These are phyloP conservation scores for Plectranthus barbatus DNA, from an alignment of 257 asterid species.

Conservation along the genomic window DNA sequence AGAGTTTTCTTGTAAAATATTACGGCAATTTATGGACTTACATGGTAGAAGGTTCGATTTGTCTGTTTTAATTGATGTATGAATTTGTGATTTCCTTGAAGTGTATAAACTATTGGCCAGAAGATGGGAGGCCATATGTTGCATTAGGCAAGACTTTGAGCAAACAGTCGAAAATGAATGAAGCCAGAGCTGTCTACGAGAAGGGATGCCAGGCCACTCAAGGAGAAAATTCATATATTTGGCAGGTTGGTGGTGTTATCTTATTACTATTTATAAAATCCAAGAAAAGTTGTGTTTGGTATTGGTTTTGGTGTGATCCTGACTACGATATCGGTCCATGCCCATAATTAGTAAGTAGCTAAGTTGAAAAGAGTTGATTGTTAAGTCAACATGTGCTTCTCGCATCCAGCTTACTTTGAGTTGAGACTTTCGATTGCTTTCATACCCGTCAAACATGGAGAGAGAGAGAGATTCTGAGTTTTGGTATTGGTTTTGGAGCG, in stretches of 20 bases:
- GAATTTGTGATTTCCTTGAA: conserved; percentile 25
- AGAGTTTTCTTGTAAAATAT: not conserved
- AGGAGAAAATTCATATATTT: conserved; percentile 94
- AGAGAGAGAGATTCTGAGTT: not conserved
- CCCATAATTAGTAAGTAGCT: not conserved
- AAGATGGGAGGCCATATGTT: conserved; percentile 95
- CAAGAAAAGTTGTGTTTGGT: not conserved
- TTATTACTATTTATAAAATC: not conserved
- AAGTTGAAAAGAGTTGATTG: not conserved
- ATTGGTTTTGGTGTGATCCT: not conserved
- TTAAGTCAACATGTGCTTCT: not conserved
- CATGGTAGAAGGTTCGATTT: not conserved
- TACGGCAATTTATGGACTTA: not conserved
- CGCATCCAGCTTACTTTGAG: not conserved
- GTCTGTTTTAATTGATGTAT: not conserved
- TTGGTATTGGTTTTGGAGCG: not conserved
- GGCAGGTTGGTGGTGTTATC: conserved; percentile 61
- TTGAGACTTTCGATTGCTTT: no score
- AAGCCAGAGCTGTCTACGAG: conserved; percentile 84
- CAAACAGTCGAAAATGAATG: conserved; percentile 59
- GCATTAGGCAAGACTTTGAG: conserved; percentile 70
- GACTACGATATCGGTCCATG: not conserved
- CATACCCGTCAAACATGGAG: not conserved
- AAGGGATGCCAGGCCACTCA: conserved; percentile 96
- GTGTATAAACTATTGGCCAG: conserved; percentile 93